Conservation (phyloP, 2,329 filamentous ascomycete species). For the Pochonia chlamydosporia region DNA sequence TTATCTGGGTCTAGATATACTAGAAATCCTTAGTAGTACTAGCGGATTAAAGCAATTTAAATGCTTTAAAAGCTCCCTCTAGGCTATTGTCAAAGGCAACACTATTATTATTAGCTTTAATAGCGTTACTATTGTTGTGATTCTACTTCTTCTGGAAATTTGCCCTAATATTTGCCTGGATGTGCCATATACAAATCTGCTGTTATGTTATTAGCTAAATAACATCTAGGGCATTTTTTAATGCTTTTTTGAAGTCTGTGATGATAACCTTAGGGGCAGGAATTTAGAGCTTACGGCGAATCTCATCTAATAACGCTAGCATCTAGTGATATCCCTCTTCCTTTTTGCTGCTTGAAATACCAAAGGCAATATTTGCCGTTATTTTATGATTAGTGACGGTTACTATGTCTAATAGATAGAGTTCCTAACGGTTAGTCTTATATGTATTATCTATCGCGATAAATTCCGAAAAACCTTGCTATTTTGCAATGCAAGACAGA, state of each 20-base stretch:
- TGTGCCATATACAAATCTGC: too few relatives aligned
- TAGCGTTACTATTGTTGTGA: too few relatives aligned
- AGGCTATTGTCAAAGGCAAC: too few relatives aligned
- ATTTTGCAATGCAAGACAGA: too few relatives aligned
- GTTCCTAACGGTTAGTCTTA: not conserved
- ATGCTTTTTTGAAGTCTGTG: not conserved
- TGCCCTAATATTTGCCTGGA: not conserved
- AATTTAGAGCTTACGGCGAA: too few relatives aligned
- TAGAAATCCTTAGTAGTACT: not conserved
- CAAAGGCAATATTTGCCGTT: not conserved
- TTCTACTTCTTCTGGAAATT: not conserved
- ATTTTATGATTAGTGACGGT: not conserved
- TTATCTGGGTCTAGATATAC: too few relatives aligned
- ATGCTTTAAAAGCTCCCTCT: not conserved
- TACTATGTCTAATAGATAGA: not conserved
- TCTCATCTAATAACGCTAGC: too few relatives aligned
- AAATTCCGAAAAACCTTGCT: too few relatives aligned
- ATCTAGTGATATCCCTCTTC: not conserved
- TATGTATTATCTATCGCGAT: constrained; percentile 1
- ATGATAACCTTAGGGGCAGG: not conserved
- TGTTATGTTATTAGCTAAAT: not conserved
- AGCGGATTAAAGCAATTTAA: not conserved
- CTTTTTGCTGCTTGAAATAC: not conserved
- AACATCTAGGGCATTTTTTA: not conserved
- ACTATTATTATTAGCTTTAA: not conserved